Evolutionary conservation across 2,329 filamentous ascomycete species (phyloP).

Genomic region (Ophiostoma sp.): DNA sequence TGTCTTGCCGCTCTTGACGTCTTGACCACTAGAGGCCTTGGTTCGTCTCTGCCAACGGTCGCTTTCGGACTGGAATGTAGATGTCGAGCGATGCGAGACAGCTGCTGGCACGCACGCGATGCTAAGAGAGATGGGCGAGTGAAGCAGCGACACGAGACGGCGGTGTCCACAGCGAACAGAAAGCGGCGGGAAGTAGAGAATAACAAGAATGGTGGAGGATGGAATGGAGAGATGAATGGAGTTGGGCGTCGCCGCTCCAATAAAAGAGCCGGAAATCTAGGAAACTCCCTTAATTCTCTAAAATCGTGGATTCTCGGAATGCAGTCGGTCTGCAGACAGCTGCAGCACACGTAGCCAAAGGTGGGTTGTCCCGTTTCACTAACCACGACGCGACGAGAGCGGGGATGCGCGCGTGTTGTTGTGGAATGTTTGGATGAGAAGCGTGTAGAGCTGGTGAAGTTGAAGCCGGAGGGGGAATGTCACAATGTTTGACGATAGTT

Average conservation of each 20-base stretch:
- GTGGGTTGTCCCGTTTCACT: conserved; percentile 8
- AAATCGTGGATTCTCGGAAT: conserved; percentile 8
- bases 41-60: conserved; percentile 9
- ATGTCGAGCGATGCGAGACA: not conserved
- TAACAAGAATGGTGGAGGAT: conserved; percentile 11
- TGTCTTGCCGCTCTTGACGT: not conserved
- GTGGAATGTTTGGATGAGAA: not conserved
- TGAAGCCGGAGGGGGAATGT: not conserved
- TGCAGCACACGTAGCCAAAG: conserved; percentile 12
- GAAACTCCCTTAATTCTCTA: not conserved
- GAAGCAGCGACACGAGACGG: conserved; percentile 3
- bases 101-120: not conserved
- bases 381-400: conserved; percentile 14
- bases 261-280: not conserved
- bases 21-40: not conserved
- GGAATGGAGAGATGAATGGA: not conserved
- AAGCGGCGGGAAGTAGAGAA: not conserved
- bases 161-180: conserved; percentile 2
- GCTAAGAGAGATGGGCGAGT: not conserved
- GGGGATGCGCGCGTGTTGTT: conserved; percentile 4
- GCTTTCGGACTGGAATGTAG: conserved; percentile 17
- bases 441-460: not conserved
- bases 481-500: not conserved
- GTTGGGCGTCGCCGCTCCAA: not conserved
- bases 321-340: conserved; percentile 2